Base-by-base conservation (phyloP, 805 yeast genomes). In the Wickerhamiella brachini region DNA sequence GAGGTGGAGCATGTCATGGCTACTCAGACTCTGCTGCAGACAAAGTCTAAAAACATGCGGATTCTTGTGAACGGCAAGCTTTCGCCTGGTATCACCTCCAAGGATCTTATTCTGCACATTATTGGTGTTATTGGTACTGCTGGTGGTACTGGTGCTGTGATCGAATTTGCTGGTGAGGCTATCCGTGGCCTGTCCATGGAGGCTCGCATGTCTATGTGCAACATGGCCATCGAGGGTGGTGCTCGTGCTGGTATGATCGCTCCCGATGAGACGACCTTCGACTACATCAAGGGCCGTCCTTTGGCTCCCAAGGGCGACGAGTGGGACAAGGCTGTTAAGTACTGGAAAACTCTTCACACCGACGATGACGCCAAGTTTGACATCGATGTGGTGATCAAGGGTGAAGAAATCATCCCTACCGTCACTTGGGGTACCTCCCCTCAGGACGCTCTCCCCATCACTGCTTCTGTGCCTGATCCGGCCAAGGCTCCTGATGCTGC, bases 361-460 rank as follows among this genome's bases (percentile, higher is more conserved):
- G 98, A 93, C 65, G 85, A 81, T 53, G 96, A 85, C 62, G 97
- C 98, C 26, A 71, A 76, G 54, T 93, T 89, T 59, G 98, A 93
- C 65, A 70, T 77, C 59, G 95, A 86, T 59, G 81, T 93, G 59
- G 71, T 74, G 45, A 85, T 93, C 66, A 73, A 82, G 57, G 95
- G 94, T 49, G 70, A 75, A 23, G 97, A 90, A 61, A 81, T 93
- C 54, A 79, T 85, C 49, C 98, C 98, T 59, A 93, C 98, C 22
- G 87, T 93, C 55, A 93, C 98, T 23, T 93, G 98, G 98, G 98
- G 98, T 74, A 93, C 93, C 60, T 90, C 97, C 62, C 98, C 98
- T 31, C 97, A 93, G 71, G 98, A 93, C 66, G 97, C 97, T 46
- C 74, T 93, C 57, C 97, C 98, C 54, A 89, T 93, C 62, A 83